Evolutionary conservation across 352 stramenopile genomes (phyloP), one percentile per base, ranked within the genome.

Genomic region (Pythium biforme): DNA sequence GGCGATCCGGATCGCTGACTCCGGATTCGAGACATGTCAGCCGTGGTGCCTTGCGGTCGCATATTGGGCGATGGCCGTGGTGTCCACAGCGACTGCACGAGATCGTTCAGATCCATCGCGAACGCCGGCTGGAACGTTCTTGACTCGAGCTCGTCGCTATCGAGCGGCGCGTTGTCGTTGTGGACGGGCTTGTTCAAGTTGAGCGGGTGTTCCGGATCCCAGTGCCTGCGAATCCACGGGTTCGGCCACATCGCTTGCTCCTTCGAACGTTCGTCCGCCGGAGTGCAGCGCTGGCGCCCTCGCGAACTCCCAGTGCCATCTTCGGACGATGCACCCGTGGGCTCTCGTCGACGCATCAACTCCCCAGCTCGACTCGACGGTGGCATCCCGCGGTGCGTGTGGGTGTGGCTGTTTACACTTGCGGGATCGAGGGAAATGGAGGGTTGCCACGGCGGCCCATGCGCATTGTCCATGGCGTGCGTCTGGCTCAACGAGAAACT

Each of bases 81-180:
- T 1, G 46, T 62, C 66, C 66, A 73, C 15, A 73, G 45, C 22
- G 59, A 68, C 43, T 59, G 20, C 45, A 73, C 66, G 10, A 73
- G 50, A 19, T 57, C 27, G 29, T 73, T 68, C 19, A 73, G 33
- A 46, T 73, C 66, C 59, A 73, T 59, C 0, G 46, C 15, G 20
- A 68, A 69, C 27, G 40, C 60, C n/a, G 66, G 50, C 17, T 58
- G 14, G 43, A 73, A 73, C n/a, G 53, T 10, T 22, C 64, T 55
- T n/a, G 51, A 34, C 1, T 39, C 46, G 0, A 31, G 15, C 0
- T 67, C 64, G 43, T 53, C 20, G 17, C 23, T 37, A 4, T 60
- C 52, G 3, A 57, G 22, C 23, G 29, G 58, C 39, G 43, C 12
- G 15, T 27, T 2, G 19, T 59, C 51, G 19, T 47, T 20, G 19